These are phyloP conservation scores for Paraphoma chrysanthemicola DNA, from an alignment of 2,329 filamentous ascomycete species.

Conservation along the genomic window DNA sequence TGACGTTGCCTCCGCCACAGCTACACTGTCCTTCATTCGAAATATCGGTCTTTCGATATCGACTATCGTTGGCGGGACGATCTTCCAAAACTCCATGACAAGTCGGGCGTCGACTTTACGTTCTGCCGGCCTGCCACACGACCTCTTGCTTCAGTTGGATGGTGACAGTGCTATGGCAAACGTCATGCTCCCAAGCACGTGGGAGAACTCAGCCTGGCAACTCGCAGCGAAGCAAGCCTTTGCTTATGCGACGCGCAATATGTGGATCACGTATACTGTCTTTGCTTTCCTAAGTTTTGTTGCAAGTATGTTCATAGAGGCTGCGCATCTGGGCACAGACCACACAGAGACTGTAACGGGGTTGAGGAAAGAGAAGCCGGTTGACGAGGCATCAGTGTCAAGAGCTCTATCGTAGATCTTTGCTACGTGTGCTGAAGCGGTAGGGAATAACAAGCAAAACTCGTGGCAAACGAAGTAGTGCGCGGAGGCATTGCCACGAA, in stretches of 20 bases:
- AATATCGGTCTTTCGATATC: slow-evolving; percentile 56
- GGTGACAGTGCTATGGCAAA: slow-evolving; percentile 67
- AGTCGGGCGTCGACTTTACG: slow-evolving; percentile 56
- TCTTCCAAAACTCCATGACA: slow-evolving; percentile 67
- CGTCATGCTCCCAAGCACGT: slow-evolving; percentile 60
- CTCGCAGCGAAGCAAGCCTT: slow-evolving; percentile 52
- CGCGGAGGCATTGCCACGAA: no score
- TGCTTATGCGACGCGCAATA: slow-evolving; percentile 52
- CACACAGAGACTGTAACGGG: slow-evolving; percentile 58
- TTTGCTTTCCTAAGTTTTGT: slow-evolving; percentile 48
- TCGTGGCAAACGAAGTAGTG: no score
- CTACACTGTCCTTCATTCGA: slow-evolving; percentile 58
- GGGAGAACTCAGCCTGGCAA: slow-evolving; percentile 56
- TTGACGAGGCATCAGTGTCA: background rate
- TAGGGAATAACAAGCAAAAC: no score
- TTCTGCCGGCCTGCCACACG: slow-evolving; percentile 56
- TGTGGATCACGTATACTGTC: slow-evolving; percentile 58
- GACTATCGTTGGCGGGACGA: slow-evolving; percentile 58
- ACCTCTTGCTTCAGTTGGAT: slow-evolving; percentile 59
- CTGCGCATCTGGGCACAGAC: slow-evolving; percentile 49
- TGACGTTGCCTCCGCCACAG: slow-evolving; percentile 60
- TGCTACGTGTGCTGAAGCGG: background rate
- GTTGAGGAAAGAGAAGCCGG: slow-evolving; percentile 39
- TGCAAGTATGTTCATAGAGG: slow-evolving; percentile 48
- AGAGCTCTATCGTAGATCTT: background rate